phyloP scores from a whole-genome alignment of 805 yeast genomes.

The Candida glaebosa region DNA sequence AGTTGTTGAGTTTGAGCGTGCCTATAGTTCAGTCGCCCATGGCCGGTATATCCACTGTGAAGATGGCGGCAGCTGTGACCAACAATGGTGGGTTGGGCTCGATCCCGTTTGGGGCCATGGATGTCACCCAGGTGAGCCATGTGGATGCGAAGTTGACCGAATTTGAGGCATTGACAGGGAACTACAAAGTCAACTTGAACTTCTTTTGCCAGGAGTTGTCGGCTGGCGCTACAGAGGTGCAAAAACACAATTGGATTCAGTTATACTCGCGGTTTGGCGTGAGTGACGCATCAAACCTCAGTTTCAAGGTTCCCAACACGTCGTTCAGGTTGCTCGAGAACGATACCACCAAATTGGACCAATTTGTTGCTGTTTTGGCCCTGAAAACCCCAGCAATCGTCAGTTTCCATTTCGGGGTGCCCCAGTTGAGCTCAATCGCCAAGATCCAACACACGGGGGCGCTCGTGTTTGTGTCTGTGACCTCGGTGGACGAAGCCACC shows the following conservation, averaged over 20 bases:
- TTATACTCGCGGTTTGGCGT: constrained; percentile 11
- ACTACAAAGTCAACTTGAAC: constrained; percentile 38
- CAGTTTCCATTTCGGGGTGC: constrained; percentile 55
- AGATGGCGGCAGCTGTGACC: constrained; percentile 41
- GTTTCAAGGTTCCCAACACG: constrained; percentile 17
- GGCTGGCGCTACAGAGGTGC: constrained; percentile 15
- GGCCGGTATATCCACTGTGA: constrained; percentile 52
- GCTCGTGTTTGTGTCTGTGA: constrained; percentile 45
- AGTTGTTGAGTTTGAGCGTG: constrained; percentile 25
- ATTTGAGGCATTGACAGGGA: constrained; percentile 13
- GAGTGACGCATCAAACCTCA: background rate
- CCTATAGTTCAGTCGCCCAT: constrained; percentile 58
- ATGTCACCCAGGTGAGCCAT: constrained; percentile 20
- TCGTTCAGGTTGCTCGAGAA: constrained; percentile 30
- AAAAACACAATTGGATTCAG: constrained; percentile 20
- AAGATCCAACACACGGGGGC: constrained; percentile 35
- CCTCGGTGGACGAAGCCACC: constrained; percentile 42
- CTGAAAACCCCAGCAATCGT: constrained; percentile 38
- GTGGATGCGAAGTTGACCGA: constrained; percentile 12
- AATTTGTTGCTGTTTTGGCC: constrained; percentile 15
- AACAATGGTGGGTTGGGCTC: constrained; percentile 51
- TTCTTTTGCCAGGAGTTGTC: constrained; percentile 42
- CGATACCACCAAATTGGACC: constrained; percentile 12
- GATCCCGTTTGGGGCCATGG: constrained; percentile 34
- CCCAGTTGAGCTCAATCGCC: constrained; percentile 26